A percentile compares a stretch with the other conserved stretches of the same genome.
These are phyloP conservation scores for Glarea lozoyensis DNA, from an alignment of 495 filamentous ascomycete genomes.

Conservation along the genomic window DNA sequence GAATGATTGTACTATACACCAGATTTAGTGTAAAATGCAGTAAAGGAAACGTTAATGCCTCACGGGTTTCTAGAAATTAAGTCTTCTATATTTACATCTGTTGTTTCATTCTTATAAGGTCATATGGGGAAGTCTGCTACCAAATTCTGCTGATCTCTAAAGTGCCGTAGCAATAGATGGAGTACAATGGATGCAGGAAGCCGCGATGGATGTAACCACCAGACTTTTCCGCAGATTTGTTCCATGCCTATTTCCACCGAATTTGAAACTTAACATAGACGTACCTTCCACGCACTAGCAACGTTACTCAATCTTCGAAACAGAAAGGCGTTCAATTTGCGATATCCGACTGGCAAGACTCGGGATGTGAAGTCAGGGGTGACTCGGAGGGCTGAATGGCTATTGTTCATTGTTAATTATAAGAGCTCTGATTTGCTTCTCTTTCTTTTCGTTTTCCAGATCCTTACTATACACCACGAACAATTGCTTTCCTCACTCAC, in stretches of 20 bases:
- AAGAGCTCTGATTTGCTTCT: too few relatives aligned
- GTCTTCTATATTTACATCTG: not conserved
- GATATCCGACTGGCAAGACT: not conserved
- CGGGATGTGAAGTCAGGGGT: not conserved
- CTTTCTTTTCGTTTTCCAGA: too few relatives aligned
- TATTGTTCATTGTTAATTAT: too few relatives aligned
- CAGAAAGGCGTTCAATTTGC: not conserved
- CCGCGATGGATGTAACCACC: not conserved
- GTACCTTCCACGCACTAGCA: not conserved
- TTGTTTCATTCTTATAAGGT: not conserved
- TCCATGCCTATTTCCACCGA: not conserved
- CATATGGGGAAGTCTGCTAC: constrained; percentile 2
- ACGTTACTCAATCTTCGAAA: not conserved
- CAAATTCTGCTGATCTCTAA: not conserved
- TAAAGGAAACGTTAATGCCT: constrained; percentile 5
- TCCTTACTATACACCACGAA: too few relatives aligned
- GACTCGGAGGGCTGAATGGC: not conserved
- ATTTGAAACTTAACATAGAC: not conserved
- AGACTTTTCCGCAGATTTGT: too few relatives aligned
- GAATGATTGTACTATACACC: constrained; percentile 11
- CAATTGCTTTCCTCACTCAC: too few relatives aligned
- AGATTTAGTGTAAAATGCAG: constrained; percentile 10
- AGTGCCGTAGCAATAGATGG: not conserved
- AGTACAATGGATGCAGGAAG: constrained; percentile 1
- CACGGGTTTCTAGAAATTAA: too few relatives aligned